Conservation (phyloP, 176 grass and related monocot genomes). For the Oryza meridionalis region DNA sequence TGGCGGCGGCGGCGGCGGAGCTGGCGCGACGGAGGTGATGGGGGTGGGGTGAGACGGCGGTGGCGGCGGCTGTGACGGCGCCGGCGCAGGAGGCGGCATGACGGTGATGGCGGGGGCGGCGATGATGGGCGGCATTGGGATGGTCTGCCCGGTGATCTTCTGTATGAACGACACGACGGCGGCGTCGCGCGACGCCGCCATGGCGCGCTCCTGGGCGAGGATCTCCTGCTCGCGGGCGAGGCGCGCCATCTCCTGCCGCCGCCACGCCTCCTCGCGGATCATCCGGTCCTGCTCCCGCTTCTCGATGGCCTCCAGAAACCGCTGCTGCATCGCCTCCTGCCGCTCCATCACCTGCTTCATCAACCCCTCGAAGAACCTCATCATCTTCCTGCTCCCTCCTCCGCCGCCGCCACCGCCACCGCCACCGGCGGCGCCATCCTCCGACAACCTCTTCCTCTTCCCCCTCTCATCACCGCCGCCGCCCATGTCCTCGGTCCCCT, state of each 20-base stretch:
- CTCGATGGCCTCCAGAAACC: slow-evolving; percentile 88
- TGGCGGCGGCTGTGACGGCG: not conserved
- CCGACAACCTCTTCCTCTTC: slow-evolving; percentile 65
- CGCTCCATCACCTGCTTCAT: slow-evolving; percentile 95
- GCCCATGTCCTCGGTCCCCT: slow-evolving; percentile 65
- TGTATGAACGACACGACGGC: slow-evolving; percentile 93
- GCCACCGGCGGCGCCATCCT: slow-evolving; percentile 6
- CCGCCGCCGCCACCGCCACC: not conserved
- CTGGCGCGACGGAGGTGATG: not conserved
- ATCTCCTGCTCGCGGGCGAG: slow-evolving; percentile 89
- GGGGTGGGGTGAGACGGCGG: not conserved
- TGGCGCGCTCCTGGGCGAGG: slow-evolving; percentile 77
- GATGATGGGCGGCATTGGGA: slow-evolving; percentile 69
- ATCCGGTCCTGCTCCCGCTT: slow-evolving; percentile 93
- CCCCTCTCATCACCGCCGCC: slow-evolving; percentile 50
- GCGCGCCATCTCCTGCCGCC: slow-evolving; percentile 87
- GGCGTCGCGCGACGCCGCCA: slow-evolving; percentile 86
- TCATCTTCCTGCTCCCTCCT: slow-evolving; percentile 65
- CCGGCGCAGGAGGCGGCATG: slow-evolving; percentile 35
- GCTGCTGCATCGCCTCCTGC: slow-evolving; percentile 94
- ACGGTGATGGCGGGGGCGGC: slow-evolving; percentile 46
- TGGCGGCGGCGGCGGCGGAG: slow-evolving; percentile 2
- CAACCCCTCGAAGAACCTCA: slow-evolving; percentile 87
- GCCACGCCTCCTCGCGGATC: slow-evolving; percentile 97
- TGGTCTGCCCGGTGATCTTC: slow-evolving; percentile 87